Evolutionary conservation across 306 rosid genomes (phyloP).

Genomic region (Pyrus betulifolia): DNA sequence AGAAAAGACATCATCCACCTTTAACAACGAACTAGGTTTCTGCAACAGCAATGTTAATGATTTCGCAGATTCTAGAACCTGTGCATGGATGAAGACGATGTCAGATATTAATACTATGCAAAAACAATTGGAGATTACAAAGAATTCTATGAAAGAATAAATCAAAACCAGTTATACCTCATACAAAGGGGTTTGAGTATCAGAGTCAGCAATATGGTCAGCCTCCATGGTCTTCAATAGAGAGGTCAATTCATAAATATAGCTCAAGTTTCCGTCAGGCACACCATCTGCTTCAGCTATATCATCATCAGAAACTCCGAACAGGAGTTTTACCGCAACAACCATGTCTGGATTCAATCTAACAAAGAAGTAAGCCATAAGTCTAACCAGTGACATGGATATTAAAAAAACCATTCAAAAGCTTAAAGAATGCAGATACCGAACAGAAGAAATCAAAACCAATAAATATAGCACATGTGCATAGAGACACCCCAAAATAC

Average conservation of each 20-base stretch:
- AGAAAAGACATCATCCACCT: slow-evolving; percentile 33
- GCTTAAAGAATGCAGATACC: not conserved
- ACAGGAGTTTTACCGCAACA: slow-evolving; percentile 59
- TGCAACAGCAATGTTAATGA: slow-evolving; percentile 57
- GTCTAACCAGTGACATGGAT: slow-evolving; percentile 3
- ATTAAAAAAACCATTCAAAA: not conserved
- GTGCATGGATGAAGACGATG: slow-evolving; percentile 23
- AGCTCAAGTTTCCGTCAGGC: slow-evolving; percentile 58
- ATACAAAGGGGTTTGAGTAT: slow-evolving; percentile 36
- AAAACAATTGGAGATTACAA: slow-evolving; percentile 1
- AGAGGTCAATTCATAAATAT: slow-evolving; percentile 46
- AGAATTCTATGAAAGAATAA: not conserved
- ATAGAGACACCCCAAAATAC: not conserved
- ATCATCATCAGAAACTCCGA: slow-evolving; percentile 68
- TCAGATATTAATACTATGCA: slow-evolving; percentile 24
- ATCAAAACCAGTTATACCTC: slow-evolving; percentile 44
- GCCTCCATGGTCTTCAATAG: slow-evolving; percentile 40
- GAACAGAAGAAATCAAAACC: not conserved
- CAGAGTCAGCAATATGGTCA: slow-evolving; percentile 40
- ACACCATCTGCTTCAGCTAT: slow-evolving; percentile 34
- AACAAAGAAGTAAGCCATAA: slow-evolving; percentile 44
- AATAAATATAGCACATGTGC: not conserved
- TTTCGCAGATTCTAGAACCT: slow-evolving; percentile 62
- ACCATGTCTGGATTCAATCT: slow-evolving; percentile 71
- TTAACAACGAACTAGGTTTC: slow-evolving; percentile 44